Evolutionary conservation across 2,329 filamentous ascomycete genomes (phyloP).

Genomic region (Penicillium sclerotiorum): DNA sequence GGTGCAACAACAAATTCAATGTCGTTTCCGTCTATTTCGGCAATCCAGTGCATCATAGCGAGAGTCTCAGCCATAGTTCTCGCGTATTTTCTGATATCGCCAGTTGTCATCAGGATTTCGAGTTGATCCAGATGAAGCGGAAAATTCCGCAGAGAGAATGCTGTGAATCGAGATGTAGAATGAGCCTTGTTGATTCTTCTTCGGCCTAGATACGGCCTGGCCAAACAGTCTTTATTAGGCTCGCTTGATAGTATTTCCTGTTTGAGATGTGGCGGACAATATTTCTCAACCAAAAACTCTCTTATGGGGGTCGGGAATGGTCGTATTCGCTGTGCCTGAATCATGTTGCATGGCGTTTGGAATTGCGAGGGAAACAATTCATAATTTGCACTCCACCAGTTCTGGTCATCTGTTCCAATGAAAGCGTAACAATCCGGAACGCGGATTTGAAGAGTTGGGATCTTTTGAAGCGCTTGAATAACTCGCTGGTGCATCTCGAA

Average conservation of each 20-base stretch:
- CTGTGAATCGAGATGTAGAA: slow-evolving; percentile 22
- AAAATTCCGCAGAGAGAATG: slow-evolving; percentile 52
- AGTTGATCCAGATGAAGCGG: slow-evolving; percentile 56
- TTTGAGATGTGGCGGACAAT: slow-evolving; percentile 32
- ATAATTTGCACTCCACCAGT: slow-evolving; percentile 33
- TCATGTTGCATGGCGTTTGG: slow-evolving; percentile 37
- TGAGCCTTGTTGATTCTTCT: slow-evolving; percentile 17
- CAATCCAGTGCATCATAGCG: slow-evolving; percentile 55
- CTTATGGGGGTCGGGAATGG: slow-evolving; percentile 31
- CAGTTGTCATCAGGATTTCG: slow-evolving; percentile 42
- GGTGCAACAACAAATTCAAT: slow-evolving; percentile 58
- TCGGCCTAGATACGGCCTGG: slow-evolving; percentile 54
- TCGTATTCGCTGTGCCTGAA: slow-evolving; percentile 40
- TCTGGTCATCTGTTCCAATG: slow-evolving; percentile 20
- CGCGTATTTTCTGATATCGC: slow-evolving; percentile 39
- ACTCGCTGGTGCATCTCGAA: slow-evolving; percentile 34
- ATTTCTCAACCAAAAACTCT: slow-evolving; percentile 34
- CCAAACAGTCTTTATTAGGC: slow-evolving; percentile 51
- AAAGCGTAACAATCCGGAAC: slow-evolving; percentile 31
- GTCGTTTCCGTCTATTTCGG: slow-evolving; percentile 54
- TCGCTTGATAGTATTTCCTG: slow-evolving; percentile 31
- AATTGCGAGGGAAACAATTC: slow-evolving; percentile 30
- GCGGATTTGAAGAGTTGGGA: slow-evolving; percentile 9
- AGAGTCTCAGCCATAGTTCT: slow-evolving; percentile 53
- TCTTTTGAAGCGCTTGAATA: slow-evolving; percentile 14